These are phyloP conservation scores for Solanum tarijense DNA, from an alignment of 257 asterid genomes.

Conservation along the genomic window DNA sequence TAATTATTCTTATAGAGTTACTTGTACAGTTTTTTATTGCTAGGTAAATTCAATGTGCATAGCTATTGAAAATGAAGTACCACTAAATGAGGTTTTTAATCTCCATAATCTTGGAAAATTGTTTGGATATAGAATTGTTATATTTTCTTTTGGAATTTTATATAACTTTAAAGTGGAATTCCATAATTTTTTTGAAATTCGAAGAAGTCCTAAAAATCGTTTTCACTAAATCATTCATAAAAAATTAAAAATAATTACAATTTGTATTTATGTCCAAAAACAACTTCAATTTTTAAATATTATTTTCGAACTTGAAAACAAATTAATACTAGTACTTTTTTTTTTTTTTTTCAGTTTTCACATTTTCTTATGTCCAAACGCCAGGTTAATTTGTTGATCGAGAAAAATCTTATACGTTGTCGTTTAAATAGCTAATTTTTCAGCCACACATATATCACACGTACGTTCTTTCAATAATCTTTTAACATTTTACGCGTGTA, in stretches of 20 bases:
- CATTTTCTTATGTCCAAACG: not conserved
- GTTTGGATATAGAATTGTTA: not conserved
- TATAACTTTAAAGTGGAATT: not conserved
- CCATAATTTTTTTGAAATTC: not conserved
- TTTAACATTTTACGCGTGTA: not conserved
- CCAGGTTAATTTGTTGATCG: not conserved
- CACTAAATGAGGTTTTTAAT: not conserved
- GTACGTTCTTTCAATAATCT: not conserved
- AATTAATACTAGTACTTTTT: not conserved
- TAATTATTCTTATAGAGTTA: not conserved
- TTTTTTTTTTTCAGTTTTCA: not conserved
- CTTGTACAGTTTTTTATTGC: not conserved
- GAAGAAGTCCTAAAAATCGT: not conserved
- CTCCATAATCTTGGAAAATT: not conserved
- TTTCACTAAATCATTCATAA: not conserved
- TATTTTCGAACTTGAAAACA: not conserved
- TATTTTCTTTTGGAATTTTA: not conserved
- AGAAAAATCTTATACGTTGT: not conserved
- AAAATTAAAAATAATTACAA: not conserved
- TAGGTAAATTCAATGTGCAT: not conserved
- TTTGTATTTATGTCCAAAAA: not conserved
- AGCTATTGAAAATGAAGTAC: not conserved
- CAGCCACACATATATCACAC: not conserved
- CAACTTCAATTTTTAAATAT: not conserved
- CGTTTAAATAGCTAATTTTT: not conserved